Conservation (phyloP, 495 filamentous ascomycete species). For the Neurospora discreta region DNA sequence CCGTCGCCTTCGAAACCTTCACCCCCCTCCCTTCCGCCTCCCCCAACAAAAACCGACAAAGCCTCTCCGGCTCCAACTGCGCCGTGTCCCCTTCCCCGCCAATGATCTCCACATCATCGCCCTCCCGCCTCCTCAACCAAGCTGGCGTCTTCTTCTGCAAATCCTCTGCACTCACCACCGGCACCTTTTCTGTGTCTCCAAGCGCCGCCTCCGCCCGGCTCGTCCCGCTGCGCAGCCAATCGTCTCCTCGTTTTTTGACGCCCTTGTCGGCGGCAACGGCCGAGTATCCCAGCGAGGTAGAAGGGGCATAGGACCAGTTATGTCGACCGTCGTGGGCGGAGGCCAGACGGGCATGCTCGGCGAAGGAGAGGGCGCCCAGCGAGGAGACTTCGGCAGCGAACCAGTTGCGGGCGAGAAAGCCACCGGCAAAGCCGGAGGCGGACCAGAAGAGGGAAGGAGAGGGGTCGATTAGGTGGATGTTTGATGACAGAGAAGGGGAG, state of each 20-base stretch:
- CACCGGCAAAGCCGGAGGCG: conserved; percentile 63
- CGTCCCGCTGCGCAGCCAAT: conserved; percentile 53
- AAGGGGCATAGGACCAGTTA: conserved; percentile 60
- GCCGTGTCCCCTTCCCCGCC: conserved; percentile 51
- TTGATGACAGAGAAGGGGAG: conserved; percentile 36
- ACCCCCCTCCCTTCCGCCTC: conserved; percentile 49
- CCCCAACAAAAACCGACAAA: conserved; percentile 54
- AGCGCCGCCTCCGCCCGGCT: conserved; percentile 51
- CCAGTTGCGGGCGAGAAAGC: conserved; percentile 70
- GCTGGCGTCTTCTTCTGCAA: conserved; percentile 23
- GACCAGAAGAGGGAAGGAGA: conserved; percentile 54
- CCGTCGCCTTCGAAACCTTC: conserved; percentile 52
- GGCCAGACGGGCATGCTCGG: conserved; percentile 53
- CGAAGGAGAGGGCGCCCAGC: conserved; percentile 57
- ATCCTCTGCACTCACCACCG: not conserved
- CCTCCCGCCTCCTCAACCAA: conserved; percentile 49
- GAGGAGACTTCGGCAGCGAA: conserved; percentile 41
- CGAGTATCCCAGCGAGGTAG: conserved; percentile 47
- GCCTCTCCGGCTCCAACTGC: conserved; percentile 50
- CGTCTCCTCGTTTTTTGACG: conserved; percentile 31
- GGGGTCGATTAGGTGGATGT: conserved; percentile 61
- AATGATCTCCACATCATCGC: conserved; percentile 48
- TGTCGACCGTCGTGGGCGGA: conserved; percentile 44
- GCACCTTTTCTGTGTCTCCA: conserved; percentile 14
- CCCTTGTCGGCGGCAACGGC: conserved; percentile 19